Evolutionary conservation across 106 monocot species (phyloP).

Genomic region (Dendrobium huoshanense): DNA sequence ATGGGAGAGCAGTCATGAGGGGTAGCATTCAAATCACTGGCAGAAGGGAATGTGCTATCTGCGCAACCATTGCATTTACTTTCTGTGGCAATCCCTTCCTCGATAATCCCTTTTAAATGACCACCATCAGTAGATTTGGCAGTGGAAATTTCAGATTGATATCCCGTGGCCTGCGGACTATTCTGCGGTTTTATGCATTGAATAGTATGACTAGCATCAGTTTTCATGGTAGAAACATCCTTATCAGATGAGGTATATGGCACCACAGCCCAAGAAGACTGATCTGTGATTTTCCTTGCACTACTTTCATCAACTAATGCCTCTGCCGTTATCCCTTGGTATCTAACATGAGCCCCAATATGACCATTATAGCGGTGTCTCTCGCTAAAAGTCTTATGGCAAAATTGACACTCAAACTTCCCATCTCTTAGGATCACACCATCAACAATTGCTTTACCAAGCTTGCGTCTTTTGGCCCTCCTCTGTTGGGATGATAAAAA

Average conservation of each 20-base stretch:
- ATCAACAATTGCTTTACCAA: slow-evolving; percentile 32
- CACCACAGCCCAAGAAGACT: slow-evolving; percentile 9
- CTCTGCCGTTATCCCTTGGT: slow-evolving; percentile 34
- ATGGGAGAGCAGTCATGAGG: slow-evolving; percentile 5
- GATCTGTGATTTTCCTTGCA: slow-evolving; percentile 8
- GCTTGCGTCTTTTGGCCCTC: slow-evolving; percentile 43
- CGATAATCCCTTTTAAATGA: slow-evolving; percentile 10
- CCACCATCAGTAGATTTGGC: slow-evolving; percentile 22
- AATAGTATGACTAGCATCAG: slow-evolving; percentile 14
- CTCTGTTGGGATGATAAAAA: slow-evolving; percentile 18
- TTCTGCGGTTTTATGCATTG: slow-evolving; percentile 7
- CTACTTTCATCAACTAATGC: slow-evolving; percentile 5
- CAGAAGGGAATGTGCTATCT: slow-evolving; percentile 2
- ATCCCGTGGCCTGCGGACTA: neutral
- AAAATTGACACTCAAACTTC: slow-evolving; percentile 59
- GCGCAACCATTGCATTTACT: slow-evolving; percentile 8
- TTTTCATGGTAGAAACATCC: slow-evolving; percentile 7
- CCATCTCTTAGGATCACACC: slow-evolving; percentile 56
- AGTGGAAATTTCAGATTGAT: slow-evolving; percentile 8
- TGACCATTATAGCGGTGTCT: slow-evolving; percentile 48
- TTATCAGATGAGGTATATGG: slow-evolving; percentile 13
- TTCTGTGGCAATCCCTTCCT: slow-evolving; percentile 13
- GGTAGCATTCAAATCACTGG: slow-evolving; percentile 7
- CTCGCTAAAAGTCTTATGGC: slow-evolving; percentile 50
- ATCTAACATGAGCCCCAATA: slow-evolving; percentile 50